phyloP scores from a whole-genome alignment of 2,329 filamentous ascomycete species.

The Harringtonia aguacate region DNA sequence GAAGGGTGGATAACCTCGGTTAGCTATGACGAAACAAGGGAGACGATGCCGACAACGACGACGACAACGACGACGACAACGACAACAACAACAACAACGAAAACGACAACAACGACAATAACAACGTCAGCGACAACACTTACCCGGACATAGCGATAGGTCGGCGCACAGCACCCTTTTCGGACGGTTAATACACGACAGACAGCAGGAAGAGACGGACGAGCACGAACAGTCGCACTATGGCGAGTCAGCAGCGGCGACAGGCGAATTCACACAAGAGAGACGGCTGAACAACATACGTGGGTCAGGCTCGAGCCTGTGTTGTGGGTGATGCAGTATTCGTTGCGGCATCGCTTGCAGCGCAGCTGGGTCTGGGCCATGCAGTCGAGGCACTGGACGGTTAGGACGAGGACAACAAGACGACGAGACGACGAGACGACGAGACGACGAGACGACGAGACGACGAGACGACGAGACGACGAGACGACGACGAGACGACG shows the following conservation, averaged over 20 bases:
- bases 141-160: constrained; percentile 6
- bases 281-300: constrained; percentile 25
- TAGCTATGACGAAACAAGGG: background rate
- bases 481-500: background rate
- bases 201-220: background rate
- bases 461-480: too few relatives aligned
- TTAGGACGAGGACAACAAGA: too few relatives aligned
- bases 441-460: too few relatives aligned
- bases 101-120: background rate
- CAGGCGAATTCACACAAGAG: background rate
- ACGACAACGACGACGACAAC: background rate
- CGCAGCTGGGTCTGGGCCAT: constrained; percentile 58
- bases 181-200: background rate
- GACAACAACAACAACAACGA: constrained; percentile 2
- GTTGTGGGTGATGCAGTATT: constrained; percentile 77
- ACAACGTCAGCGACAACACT: background rate
- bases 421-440: too few relatives aligned
- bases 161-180: constrained; percentile 9
- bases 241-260: constrained; percentile 2
- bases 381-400: constrained; percentile 65
- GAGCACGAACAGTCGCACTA: constrained; percentile 12
- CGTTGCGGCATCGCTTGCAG: constrained; percentile 63
- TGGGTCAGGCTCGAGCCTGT: constrained; percentile 62
- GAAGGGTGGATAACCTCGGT: constrained; percentile 7
- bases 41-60: constrained; percentile 5